Evolutionary conservation across 805 yeast species (phyloP).

Genomic region (Candida namnaoensis): DNA sequence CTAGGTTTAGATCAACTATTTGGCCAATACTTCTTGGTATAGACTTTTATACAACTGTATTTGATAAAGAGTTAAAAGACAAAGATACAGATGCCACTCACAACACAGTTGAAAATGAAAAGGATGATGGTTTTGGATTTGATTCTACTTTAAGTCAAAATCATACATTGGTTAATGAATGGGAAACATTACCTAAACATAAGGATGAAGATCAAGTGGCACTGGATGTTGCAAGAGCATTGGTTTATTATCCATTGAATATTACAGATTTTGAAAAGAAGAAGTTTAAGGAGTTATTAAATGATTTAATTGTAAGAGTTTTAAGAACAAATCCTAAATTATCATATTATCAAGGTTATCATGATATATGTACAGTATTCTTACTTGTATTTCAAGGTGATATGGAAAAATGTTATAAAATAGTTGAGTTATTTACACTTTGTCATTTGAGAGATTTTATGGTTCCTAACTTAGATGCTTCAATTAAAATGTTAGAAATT

Average conservation of each 20-base stretch:
- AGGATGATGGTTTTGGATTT: neutral
- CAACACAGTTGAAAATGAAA: neutral
- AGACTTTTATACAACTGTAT: neutral
- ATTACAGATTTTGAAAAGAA: slow-evolving; percentile 11
- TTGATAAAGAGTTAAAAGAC: no score
- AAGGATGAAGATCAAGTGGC: slow-evolving; percentile 71
- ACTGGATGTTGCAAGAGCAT: slow-evolving; percentile 72
- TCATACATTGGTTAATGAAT: neutral
- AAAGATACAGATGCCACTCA: no score
- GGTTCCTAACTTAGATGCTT: slow-evolving; percentile 59
- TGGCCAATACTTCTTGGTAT: slow-evolving; percentile 46
- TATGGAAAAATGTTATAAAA: slow-evolving; percentile 20
- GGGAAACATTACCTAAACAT: slow-evolving; percentile 24
- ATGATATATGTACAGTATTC: slow-evolving; percentile 71
- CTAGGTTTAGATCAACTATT: slow-evolving; percentile 28
- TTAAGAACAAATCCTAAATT: slow-evolving; percentile 54
- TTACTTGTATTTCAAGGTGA: slow-evolving; percentile 39
- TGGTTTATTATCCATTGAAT: slow-evolving; percentile 30
- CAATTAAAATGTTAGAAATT: slow-evolving; percentile 56
- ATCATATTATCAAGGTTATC: slow-evolving; percentile 87
- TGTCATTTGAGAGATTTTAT: slow-evolving; percentile 75
- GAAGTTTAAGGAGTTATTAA: slow-evolving; percentile 14
- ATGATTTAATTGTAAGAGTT: slow-evolving; percentile 38
- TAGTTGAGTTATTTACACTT: slow-evolving; percentile 50
- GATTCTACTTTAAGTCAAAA: neutral